Evolutionary conservation across 805 yeast species (phyloP).

Genomic region (Cyberlindnera euphorbiiphila): DNA sequence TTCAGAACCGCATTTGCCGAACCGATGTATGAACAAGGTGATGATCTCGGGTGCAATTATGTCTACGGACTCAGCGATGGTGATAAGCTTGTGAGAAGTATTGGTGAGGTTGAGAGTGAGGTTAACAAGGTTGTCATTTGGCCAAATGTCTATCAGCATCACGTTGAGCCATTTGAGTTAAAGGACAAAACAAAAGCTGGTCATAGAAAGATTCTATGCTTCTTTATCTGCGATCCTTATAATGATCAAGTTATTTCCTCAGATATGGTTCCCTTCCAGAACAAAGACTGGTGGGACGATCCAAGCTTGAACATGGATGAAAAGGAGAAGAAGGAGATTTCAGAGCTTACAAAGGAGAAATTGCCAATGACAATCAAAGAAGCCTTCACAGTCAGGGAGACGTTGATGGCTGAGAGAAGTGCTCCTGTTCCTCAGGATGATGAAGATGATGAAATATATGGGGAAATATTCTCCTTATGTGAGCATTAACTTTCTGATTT

Average conservation of each 20-base stretch:
- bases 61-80: conserved; percentile 4
- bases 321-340: conserved; percentile 1
- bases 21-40: conserved; percentile 7
- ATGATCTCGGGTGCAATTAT: conserved; percentile 2
- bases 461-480: conserved; percentile 3
- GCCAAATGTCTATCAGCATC: conserved; percentile 11
- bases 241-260: conserved; percentile 7
- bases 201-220: conserved; percentile 3
- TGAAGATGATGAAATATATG: conserved; percentile 2
- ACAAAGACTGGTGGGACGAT: conserved; percentile 11
- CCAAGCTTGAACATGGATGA: background rate
- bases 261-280: background rate
- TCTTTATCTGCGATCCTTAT: conserved; percentile 4
- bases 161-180: conserved; percentile 11
- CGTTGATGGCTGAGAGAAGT: conserved; percentile 10
- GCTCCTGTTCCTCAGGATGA: background rate
- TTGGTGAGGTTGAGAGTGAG: conserved; percentile 6
- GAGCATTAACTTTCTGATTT: too few species aligned
- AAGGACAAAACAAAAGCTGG: conserved; percentile 7
- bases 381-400: conserved; percentile 5
- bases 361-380: conserved; percentile 5
- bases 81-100: background rate
- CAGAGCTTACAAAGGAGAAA: background rate
- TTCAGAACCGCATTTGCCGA: conserved; percentile 9
- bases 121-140: conserved; percentile 9